A percentile compares a stretch with the other conserved stretches of the same genome.
Conservation (phyloP, 768 basidiomycete genomes). For the Pisolithus microcarpus region DNA sequence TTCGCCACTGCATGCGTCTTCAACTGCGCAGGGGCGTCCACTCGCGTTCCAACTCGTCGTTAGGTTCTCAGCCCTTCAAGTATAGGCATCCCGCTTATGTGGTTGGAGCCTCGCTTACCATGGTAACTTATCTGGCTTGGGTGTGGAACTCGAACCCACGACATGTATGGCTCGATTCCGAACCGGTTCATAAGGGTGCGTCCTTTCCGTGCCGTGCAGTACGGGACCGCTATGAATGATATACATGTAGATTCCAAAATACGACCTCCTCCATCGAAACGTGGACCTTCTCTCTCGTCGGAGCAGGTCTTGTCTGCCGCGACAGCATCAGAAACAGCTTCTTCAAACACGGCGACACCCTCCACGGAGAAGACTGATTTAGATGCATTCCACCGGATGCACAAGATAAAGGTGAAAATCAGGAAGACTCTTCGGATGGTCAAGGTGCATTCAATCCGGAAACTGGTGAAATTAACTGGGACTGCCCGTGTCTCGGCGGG, state of each 20-base stretch:
- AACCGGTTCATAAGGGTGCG: constrained; percentile 21
- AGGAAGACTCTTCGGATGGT: constrained; percentile 28
- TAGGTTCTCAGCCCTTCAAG: constrained; percentile 12
- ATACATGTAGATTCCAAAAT: constrained; percentile 15
- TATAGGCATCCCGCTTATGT: constrained; percentile 27
- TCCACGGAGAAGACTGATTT: constrained; percentile 4
- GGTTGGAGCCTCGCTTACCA: constrained; percentile 39
- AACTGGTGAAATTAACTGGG: constrained; percentile 99
- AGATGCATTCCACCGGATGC: constrained; percentile 6
- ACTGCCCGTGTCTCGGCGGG: constrained; percentile 96
- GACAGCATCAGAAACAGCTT: constrained; percentile 7
- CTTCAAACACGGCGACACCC: constrained; percentile 11
- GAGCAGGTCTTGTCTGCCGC: constrained; percentile 16
- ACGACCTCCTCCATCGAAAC: constrained; percentile 1
- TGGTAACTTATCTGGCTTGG: constrained; percentile 44
- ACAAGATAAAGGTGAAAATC: constrained; percentile 17
- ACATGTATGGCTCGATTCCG: constrained; percentile 43
- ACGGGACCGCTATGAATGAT: background rate
- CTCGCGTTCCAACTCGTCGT: constrained; percentile 27
- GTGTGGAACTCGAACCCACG: constrained; percentile 35
- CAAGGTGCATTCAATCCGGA: constrained; percentile 78
- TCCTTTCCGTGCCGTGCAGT: background rate
- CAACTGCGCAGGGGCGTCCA: constrained; percentile 49
- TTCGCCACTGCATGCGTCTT: constrained; percentile 46
- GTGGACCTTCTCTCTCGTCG: constrained; percentile 3